Conservation (phyloP, 2,329 filamentous ascomycete genomes). For the Alternaria alternata region DNA sequence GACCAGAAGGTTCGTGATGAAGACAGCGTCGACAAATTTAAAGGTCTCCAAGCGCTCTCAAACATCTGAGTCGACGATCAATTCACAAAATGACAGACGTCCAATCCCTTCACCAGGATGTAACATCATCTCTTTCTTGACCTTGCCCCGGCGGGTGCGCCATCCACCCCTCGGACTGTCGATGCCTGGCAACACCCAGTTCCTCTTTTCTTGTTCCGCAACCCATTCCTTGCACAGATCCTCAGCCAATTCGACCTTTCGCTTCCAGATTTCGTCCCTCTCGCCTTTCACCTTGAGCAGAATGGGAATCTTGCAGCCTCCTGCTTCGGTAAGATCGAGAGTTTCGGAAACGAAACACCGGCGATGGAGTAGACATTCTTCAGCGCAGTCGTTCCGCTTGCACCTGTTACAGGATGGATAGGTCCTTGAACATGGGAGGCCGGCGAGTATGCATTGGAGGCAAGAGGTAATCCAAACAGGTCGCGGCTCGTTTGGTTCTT, state of each 20-base stretch:
- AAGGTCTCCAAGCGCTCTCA: neutral
- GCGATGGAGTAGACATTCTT: conserved; percentile 37
- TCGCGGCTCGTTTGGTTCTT: conserved; percentile 12
- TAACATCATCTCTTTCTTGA: neutral
- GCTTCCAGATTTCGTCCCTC: conserved; percentile 17
- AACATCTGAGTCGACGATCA: conserved; percentile 5
- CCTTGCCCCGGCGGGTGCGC: neutral
- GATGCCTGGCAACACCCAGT: conserved; percentile 38
- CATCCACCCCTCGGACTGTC: conserved; percentile 12
- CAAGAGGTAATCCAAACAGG: conserved; percentile 41
- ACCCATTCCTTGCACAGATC: conserved; percentile 25
- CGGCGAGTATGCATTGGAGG: conserved; percentile 36
- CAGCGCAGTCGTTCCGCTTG: conserved; percentile 20
- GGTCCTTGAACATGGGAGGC: conserved; percentile 41
- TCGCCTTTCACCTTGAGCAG: conserved; percentile 30
- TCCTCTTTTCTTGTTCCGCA: conserved; percentile 25
- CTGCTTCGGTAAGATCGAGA: neutral
- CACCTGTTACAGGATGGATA: conserved; percentile 41
- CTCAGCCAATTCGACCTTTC: conserved; percentile 22
- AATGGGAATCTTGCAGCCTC: conserved; percentile 18
- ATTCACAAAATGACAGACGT: neutral
- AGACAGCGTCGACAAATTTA: neutral
- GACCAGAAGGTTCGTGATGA: neutral
- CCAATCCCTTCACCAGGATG: conserved; percentile 24
- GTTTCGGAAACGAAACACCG: conserved; percentile 26